Percentiles rank a stretch among this genome's conserved stretches.
phyloP scores from a whole-genome alignment of 2,329 filamentous ascomycete species.

The Sarocladiaceae sp. region DNA sequence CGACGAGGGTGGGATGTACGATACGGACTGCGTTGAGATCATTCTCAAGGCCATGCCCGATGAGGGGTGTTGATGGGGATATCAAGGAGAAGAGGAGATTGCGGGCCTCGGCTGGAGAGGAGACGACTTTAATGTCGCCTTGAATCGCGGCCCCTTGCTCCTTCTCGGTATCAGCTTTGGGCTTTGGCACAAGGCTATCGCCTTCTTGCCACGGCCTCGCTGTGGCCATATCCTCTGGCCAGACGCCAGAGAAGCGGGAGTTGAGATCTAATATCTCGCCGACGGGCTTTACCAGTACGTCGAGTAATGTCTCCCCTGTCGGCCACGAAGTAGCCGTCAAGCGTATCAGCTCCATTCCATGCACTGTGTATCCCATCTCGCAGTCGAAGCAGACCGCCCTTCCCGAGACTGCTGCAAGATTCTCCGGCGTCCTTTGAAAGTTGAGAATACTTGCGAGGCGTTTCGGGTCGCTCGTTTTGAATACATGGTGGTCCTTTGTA shows the following conservation, averaged over 20 bases:
- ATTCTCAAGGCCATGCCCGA: conserved; percentile 93
- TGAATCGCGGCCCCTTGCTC: conserved; percentile 20
- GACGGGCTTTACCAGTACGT: conserved; percentile 76
- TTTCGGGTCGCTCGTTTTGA: conserved; percentile 72
- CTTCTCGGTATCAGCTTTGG: conserved; percentile 17
- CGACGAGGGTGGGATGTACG: conserved; percentile 77
- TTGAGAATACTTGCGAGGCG: conserved; percentile 72
- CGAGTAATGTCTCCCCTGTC: conserved; percentile 64
- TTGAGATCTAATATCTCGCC: conserved; percentile 88
- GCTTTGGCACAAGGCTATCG: conserved; percentile 17
- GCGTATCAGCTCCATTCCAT: conserved; percentile 83
- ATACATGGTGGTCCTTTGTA: conserved; percentile 69
- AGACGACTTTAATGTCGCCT: conserved; percentile 61
- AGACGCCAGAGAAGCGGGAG: conserved; percentile 84
- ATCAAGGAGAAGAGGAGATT: conserved; percentile 71
- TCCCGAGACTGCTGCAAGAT: conserved; percentile 40
- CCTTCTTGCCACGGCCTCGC: conserved; percentile 50
- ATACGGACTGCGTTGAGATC: conserved; percentile 82
- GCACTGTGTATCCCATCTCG: conserved; percentile 92
- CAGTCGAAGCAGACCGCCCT: conserved; percentile 85
- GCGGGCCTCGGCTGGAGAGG: conserved; percentile 68
- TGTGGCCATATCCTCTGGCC: conserved; percentile 65
- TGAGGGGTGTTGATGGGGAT: conserved; percentile 69
- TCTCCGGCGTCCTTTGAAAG: conserved; percentile 71
- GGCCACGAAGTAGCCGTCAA: conserved; percentile 89